Base-by-base conservation (phyloP, 495 filamentous ascomycete species). In the Acidomyces sp. region DNA sequence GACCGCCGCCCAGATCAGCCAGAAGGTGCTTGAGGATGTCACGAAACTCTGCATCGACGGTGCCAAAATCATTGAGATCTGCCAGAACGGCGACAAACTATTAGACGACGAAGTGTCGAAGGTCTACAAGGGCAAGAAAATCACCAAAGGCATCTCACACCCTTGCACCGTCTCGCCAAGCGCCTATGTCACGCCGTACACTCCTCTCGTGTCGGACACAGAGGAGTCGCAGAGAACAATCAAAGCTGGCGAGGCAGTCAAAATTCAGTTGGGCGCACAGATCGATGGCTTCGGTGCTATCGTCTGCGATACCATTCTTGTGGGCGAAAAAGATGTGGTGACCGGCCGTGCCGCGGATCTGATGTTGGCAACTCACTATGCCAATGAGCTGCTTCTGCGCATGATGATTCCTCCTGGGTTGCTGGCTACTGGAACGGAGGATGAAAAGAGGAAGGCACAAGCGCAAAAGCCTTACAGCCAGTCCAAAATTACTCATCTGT, bases 101-200 rank as follows among this genome's bases (percentile, higher is more conserved):
- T 74, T 97, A 46, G 85, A 87, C 19, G 90, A 93, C 55, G 90
- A 96, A 58, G 71, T 92, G 40, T 62, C 75, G 49, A 97, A 96
- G 68, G 88, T 97, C 51, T 96, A 90, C 72, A 88, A 93, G 62
- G 87, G 85, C 63, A 97, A 95, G 70, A 95, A 93, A 67, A 81
- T 95, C 48, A 49, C 64, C 51, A 97, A 97, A 70, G 88, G 87
- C 63, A 80, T 92, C 60, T 71, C 78, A 29, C 87, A 95, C 70
- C 92, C 92, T 16, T 94, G 86, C 19, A 97, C 90, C 37, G 74
- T 97, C 60, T 97, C 90, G 11, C 92, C 92, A 25, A 80, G 76
- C 61, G 82, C 87, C 40, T 90, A 87, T 62, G 78, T 96, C 60
- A 97, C 90, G 34, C 90, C 90, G 35, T 96, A 96, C 66, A 96